Evolutionary conservation across 1,139 yeast genomes (phyloP).

Genomic region (Debaryomyces subglobosus): DNA sequence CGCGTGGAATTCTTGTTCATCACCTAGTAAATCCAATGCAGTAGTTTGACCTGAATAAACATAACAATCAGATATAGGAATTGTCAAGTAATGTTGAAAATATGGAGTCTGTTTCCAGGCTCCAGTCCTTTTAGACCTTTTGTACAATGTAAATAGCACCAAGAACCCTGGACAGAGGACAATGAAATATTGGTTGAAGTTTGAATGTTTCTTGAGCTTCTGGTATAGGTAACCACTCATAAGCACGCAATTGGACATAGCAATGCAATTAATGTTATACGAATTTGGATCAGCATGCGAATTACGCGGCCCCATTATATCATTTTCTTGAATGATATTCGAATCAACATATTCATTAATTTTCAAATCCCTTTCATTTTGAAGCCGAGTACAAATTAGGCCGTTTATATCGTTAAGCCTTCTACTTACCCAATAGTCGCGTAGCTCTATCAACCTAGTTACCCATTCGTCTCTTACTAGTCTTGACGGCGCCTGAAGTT

Average conservation of each 20-base stretch:
- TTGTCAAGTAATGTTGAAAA: slow-evolving; percentile 53
- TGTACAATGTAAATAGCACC: slow-evolving; percentile 50
- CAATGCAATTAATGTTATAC: slow-evolving; percentile 57
- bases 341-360: slow-evolving; percentile 64
- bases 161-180: slow-evolving; percentile 73
- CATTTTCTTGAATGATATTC: slow-evolving; percentile 50
- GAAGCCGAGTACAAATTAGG: slow-evolving; percentile 40
- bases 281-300: slow-evolving; percentile 57
- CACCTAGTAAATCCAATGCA: slow-evolving; percentile 54
- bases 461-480: slow-evolving; percentile 70
- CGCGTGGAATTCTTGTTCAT: slow-evolving; percentile 48
- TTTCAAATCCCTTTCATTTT: slow-evolving; percentile 50
- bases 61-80: slow-evolving; percentile 70
- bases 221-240: slow-evolving; percentile 67
- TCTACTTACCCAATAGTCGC: slow-evolving; percentile 62
- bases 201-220: slow-evolving; percentile 69
- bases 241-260: slow-evolving; percentile 63
- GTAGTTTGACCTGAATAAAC: slow-evolving; percentile 73
- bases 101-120: slow-evolving; percentile 45
- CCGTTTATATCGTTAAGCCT: slow-evolving; percentile 43
- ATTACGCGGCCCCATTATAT: slow-evolving; percentile 56
- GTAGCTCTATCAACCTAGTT: slow-evolving; percentile 42
- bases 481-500: slow-evolving; percentile 59
- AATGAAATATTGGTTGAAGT: slow-evolving; percentile 62
- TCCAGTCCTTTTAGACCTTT: slow-evolving; percentile 51